Conservation (phyloP, 1,139 yeast genomes). For the Lodderomyces orthopsilosis region DNA sequence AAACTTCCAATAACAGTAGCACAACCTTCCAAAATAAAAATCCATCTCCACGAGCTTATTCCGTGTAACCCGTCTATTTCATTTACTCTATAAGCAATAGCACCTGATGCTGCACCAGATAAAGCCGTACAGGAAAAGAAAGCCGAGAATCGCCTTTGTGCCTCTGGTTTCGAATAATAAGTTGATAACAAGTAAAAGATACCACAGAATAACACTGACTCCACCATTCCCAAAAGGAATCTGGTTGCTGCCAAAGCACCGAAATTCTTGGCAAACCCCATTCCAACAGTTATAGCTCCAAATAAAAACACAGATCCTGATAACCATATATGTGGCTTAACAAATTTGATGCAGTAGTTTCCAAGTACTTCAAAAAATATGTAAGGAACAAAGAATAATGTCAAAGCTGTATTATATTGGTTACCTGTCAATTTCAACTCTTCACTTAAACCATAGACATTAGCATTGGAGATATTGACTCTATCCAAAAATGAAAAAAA, state of each 20-base stretch:
- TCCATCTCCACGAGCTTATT: conserved; percentile 66
- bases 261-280: conserved; percentile 60
- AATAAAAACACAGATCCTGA: conserved; percentile 54
- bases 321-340: conserved; percentile 67
- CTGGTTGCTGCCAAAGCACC: conserved; percentile 62
- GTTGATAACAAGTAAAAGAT: conserved; percentile 64
- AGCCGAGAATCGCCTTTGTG: conserved; percentile 65
- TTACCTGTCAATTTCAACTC: conserved; percentile 53
- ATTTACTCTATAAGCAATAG: conserved; percentile 41
- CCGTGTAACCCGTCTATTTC: conserved; percentile 39
- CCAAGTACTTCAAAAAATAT: conserved; percentile 65
- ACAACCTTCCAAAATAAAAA: conserved; percentile 70
- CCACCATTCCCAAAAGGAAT: conserved; percentile 61
- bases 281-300: conserved; percentile 62
- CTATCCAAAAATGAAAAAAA: conserved; percentile 69
- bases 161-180: conserved; percentile 56
- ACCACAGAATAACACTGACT: conserved; percentile 72
- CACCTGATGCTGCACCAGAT: conserved; percentile 44
- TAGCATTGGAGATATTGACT: conserved; percentile 74
- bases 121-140: conserved; percentile 53
- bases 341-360: conserved; percentile 56
- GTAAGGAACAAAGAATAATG: conserved; percentile 73
- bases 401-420: conserved; percentile 62
- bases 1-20: conserved; percentile 25
- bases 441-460: conserved; percentile 57